Evolutionary conservation across 768 basidiomycete species (phyloP), one percentile per base, ranked within the genome.

Genomic region (Pleurotus salmoneostramineus): DNA sequence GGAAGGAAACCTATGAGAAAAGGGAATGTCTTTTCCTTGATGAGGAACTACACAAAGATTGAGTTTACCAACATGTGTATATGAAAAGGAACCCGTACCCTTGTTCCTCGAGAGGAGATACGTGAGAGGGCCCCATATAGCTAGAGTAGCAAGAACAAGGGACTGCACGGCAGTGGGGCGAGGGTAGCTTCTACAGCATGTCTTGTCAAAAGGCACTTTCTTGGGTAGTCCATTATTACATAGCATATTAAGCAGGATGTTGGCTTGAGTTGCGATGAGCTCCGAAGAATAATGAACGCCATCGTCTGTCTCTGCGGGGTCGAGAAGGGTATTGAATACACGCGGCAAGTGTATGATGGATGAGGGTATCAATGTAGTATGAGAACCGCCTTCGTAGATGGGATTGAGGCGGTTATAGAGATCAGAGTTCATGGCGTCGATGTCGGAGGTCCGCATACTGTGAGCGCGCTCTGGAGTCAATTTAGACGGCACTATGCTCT

Each of bases 341-440:
- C 81, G 74, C 5, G 93, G 91, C 31, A 95, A 72, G 8, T 83
- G 78, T 34, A 91, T 74, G n/a, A 40, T 8, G 37, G 37, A 40
- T 40, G 37, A 40, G 37, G 10, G 10, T n/a, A 40, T n/a, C 10
- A 40, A 40, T 40, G 37, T 40, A 42, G 71, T 65, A 21, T 64
- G 64, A 58, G 75, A 72, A 47, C 51, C 51, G 55, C 58, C 56
- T 42, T 60, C 59, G 14, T 61, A 59, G 42, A 71, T 64, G 47
- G 75, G 74, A 58, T 77, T 69, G 17, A 91, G 80, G 54, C 89
- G 83, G 66, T 91, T 89, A 59, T 76, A 77, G 51, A 95, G 77
- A 68, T 91, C 88, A 2, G 89, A 87, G 69, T 97, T 96, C 93
- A 97, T 95, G 42, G 89, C 90, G 64, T 93, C 88, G 56, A 95